Evolutionary conservation across 768 basidiomycete species (phyloP).

Genomic region (Auriculariales sp.): DNA sequence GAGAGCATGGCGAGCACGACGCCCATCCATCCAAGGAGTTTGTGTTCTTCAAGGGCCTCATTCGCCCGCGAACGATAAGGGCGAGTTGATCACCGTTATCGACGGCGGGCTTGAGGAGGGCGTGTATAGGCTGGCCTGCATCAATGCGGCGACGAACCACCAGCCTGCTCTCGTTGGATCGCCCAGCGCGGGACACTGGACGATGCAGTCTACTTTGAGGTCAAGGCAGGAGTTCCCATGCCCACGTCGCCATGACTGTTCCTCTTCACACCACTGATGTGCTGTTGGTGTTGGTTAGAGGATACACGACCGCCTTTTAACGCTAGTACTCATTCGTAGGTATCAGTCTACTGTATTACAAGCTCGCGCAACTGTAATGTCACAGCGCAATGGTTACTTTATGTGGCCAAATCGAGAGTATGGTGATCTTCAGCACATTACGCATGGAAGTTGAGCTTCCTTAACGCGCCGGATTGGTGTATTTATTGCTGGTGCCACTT

Average conservation of each 20-base stretch:
- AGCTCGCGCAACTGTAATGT: no score
- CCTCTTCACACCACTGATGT: no score
- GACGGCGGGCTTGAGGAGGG: slow-evolving; percentile 41
- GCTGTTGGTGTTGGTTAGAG: no score
- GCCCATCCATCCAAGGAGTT: slow-evolving; percentile 36
- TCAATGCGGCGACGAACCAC: slow-evolving; percentile 44
- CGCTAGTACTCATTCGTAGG: no score
- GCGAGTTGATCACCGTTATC: slow-evolving; percentile 36
- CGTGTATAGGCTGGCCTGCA: slow-evolving; percentile 42
- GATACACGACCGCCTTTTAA: no score
- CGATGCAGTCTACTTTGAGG: slow-evolving; percentile 33
- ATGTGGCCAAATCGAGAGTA: no score
- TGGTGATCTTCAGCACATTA: no score
- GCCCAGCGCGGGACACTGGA: slow-evolving; percentile 48
- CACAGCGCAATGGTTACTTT: no score
- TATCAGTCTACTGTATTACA: no score
- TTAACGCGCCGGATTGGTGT: no score
- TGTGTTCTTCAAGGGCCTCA: slow-evolving; percentile 31
- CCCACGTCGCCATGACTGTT: neutral
- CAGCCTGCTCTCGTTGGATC: slow-evolving; percentile 41
- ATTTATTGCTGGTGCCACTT: no score
- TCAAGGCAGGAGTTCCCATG: neutral
- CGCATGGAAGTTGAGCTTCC: no score
- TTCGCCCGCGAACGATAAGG: slow-evolving; percentile 15
- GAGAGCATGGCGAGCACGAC: slow-evolving; percentile 27